phyloP scores from a whole-genome alignment of 208 protist species.

The Novymonas esmeraldas region DNA sequence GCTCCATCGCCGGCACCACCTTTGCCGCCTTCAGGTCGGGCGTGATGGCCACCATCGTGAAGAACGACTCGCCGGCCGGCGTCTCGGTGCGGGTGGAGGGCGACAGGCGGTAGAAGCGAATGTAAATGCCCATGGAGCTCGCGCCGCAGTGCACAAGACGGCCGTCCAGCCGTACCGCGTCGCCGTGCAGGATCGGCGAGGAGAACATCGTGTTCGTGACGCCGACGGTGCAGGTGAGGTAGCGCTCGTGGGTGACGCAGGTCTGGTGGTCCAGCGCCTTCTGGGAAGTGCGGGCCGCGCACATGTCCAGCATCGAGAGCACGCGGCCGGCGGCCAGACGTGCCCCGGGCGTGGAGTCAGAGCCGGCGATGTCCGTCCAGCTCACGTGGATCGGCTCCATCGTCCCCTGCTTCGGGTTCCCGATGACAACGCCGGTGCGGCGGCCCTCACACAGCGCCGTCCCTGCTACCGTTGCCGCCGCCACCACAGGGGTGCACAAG shows the following conservation, averaged over 20 bases:
- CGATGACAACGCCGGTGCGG: conserved; percentile 44
- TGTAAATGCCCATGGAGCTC: conserved; percentile 85
- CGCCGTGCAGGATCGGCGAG: conserved; percentile 84
- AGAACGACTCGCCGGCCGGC: conserved; percentile 80
- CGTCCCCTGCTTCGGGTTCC: conserved; percentile 61
- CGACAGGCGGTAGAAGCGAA: conserved; percentile 74
- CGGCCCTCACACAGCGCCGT: background rate
- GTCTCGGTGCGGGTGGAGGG: conserved; percentile 64
- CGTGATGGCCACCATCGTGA: conserved; percentile 90
- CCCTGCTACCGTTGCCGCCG: background rate
- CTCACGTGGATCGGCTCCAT: conserved; percentile 49
- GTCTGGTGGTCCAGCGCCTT: conserved; percentile 33
- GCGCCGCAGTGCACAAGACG: conserved; percentile 79
- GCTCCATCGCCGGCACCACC: conserved; percentile 77
- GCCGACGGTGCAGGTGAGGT: conserved; percentile 78
- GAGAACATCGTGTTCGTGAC: conserved; percentile 85
- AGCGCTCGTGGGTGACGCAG: conserved; percentile 19
- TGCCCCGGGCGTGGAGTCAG: conserved; percentile 38
- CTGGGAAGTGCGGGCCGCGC: conserved; percentile 70
- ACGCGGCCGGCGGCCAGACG: conserved; percentile 83
- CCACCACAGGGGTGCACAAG: background rate
- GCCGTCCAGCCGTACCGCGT: conserved; percentile 79
- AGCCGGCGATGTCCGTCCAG: conserved; percentile 84
- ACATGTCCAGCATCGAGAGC: conserved; percentile 88
- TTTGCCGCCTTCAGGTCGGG: conserved; percentile 74